Base-by-base conservation (phyloP, 805 yeast species). In the Starmera caribaea region DNA sequence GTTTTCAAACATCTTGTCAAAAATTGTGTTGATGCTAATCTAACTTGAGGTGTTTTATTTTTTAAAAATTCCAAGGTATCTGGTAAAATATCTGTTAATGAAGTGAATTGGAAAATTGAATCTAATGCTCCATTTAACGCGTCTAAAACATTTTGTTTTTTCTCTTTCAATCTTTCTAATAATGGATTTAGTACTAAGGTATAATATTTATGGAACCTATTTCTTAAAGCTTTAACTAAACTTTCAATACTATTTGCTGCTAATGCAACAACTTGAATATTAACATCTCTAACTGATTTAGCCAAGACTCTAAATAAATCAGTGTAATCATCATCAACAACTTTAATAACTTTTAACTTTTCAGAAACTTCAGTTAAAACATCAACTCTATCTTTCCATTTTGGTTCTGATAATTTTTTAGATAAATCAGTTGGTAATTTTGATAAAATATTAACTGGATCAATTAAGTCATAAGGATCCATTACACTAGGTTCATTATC, bases 361-460 rank as follows among this genome's bases (percentile, higher is more conserved):
- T 58, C 55, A 29, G 66, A 69, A 9, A 71, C 55, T 45, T 78
- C 88, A 36, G 85, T 90, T 41, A 92, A 66, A 0, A 74, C 86
- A 48, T 85, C 96, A 42, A 84, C 87, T 45, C 98, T 71, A 38
- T 89, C 97, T 54, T 88, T 87, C 98, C 98, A 92, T 51, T 81
- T 79, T 0, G 78, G 45, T 2, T 89, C 79, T 1, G 66, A 56
- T 28, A 87, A 61, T 47, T 76, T 65, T 2, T 66, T 53, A 26
- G 68, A 51, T 41, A 87, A 73, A 49, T 80, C 80, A 3, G 62
- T 50, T 0, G 97, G 96, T 1, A 89, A 49, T 45, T 76, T 75
- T 15, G 74, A 59, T 28, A 83, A 55, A 0, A 89, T 77, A 24
- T 79, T 79, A 6, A 77, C 81, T 1, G 90, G 81, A 12, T 78